Base-by-base conservation (phyloP, 768 basidiomycete species). In the Pulveroboletus sp. region DNA sequence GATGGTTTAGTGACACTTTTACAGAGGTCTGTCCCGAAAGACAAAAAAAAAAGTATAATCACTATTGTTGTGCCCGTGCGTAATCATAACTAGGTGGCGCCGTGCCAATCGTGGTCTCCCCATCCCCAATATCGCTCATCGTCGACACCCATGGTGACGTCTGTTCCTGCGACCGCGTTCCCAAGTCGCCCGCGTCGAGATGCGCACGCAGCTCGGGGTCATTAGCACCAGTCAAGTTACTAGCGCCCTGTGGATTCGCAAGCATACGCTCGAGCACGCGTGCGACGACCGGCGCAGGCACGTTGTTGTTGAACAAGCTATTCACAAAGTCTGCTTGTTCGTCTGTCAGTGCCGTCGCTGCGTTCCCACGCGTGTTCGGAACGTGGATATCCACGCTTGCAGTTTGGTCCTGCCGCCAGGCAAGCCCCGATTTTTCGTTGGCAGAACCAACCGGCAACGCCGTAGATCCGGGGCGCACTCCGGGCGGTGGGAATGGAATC, bases 61-160 rank as follows among this genome's bases (percentile, higher is more conserved):
- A 20, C 13, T 14, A 24, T 49, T 38, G 47, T 17, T 51, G 49
- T 1, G 45, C 57, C 23, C 32, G 60, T 20, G 13, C 57, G 8
- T 50, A 51, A 38, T 62, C 57, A 49, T 62, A 62, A 32, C 61
- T 62, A 14, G 61, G 61, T 4, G 61, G 61, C 14, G 60, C 60
- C 34, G 51, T 53, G 2, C 49, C 64, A 55, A 45, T 61, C 56
- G 57, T 64, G 53, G 37, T 64, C 61, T 53, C 62, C 55, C 44
- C 61, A 62, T 62, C 62, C 55, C 40, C 71, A 66, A 60, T 56
- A 51, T 43, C 68, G 69, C 55, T 82, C 50, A 35, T 33, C 43
- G 35, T 81, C 34, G 79, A 73, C 33, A 75, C 55, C 81, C 56
- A 46, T 9, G 23, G 11, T 4, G 21, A 10, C 9, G 13, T 24